Percentiles rank a stretch among this genome's conserved stretches.
These are phyloP conservation scores for Candida buenavistaensis DNA, from an alignment of 1,139 yeast species.

Conservation along the genomic window DNA sequence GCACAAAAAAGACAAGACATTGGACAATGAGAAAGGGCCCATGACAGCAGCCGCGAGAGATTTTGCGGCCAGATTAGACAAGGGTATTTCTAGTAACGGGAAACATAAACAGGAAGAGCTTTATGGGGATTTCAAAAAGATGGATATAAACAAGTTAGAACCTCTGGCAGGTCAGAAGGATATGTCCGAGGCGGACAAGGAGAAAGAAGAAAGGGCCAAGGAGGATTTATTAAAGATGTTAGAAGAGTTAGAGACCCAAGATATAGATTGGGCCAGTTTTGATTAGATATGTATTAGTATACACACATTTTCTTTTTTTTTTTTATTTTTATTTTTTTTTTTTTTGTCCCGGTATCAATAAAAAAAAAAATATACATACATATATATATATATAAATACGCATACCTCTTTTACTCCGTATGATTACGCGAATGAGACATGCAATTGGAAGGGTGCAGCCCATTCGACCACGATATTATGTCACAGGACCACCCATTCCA, in stretches of 20 bases:
- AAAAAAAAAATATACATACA: too few species aligned
- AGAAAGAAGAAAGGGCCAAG: conserved; percentile 23
- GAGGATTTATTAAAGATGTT: conserved; percentile 32
- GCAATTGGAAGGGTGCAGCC: too few species aligned
- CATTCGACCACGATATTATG: too few species aligned
- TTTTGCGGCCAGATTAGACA: conserved; percentile 25
- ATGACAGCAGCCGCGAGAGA: conserved; percentile 28
- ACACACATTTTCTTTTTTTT: too few species aligned
- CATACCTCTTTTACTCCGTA: too few species aligned
- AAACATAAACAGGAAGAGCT: not conserved
- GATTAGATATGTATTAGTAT: too few species aligned
- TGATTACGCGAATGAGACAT: too few species aligned
- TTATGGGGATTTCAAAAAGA: not conserved
- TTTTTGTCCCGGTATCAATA: too few species aligned
- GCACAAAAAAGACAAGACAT: conserved; percentile 6
- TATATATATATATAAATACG: too few species aligned
- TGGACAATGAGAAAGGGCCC: conserved; percentile 20
- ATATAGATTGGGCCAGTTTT: conserved; percentile 32
- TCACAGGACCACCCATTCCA: too few species aligned
- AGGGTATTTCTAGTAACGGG: not conserved
- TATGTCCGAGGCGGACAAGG: conserved; percentile 15
- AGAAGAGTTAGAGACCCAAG: conserved; percentile 27
- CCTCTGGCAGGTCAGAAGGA: conserved; percentile 6
- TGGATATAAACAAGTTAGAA: not conserved
- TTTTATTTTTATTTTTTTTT: too few species aligned